Evolutionary conservation across 1,284 basidiomycete species (phyloP), one percentile per base, ranked within the genome.

Genomic region (Ustilago bromivora): DNA sequence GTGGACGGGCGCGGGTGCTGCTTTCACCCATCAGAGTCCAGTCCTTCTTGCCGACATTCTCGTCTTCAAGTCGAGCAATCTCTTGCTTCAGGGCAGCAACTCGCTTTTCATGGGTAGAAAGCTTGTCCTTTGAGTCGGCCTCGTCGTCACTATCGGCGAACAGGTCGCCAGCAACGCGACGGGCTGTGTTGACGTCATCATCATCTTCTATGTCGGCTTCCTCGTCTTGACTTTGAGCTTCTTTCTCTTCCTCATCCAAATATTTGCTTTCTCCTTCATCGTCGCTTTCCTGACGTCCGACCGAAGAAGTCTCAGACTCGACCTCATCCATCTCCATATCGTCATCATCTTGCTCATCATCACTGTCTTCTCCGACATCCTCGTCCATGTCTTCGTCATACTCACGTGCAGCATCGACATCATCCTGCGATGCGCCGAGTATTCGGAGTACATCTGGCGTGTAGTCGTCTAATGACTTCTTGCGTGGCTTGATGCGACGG

Each of bases 21-120:
- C 94, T 94, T 87, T 99, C 97, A 54, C 97, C 96, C 88, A 94
- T 90, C 40, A 98, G 89, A 7, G 92, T 92, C 97, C 97, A 99
- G 77, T 98, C 96, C 82, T 90, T 89, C 40, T 88, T 87, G 7
- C 87, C 88, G 32, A 90, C 87, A 53, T 90, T 90, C 82, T 90
- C 88, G 32, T 84, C 80, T 76, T 90, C 90, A 32, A 90, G 87
- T 57, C 87, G 83, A 10, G 88, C 87, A 63, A 90, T 90, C 79
- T 90, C 89, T 36, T 87, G 85, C 1, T 87, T 87, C 17, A 90
- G 84, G 8, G 87, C 88, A 15, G 87, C 84, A 52, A 89, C 87
- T 1, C 89, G 88, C 64, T 87, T 87, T 75, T 89, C 89, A 75
- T 89, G 88, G 2, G 87, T 87, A 0, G 89, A 89, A 13, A 89